These are phyloP conservation scores for Erodium trifolium DNA, from an alignment of 441 rosid species.

Conservation along the genomic window DNA sequence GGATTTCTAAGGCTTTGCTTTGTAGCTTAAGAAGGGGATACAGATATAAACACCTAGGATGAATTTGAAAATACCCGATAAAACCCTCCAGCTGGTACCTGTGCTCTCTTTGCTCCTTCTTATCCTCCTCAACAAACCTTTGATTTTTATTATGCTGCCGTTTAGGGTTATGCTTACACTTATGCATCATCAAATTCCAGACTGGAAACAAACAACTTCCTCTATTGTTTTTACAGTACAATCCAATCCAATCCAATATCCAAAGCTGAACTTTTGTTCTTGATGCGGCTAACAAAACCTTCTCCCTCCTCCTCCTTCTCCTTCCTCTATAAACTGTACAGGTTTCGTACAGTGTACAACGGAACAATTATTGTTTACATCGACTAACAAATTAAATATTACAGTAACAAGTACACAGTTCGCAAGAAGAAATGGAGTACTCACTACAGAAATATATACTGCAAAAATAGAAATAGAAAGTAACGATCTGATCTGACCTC, in stretches of 20 bases:
- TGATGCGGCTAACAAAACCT: slow-evolving; percentile 4
- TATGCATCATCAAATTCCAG: slow-evolving; percentile 50
- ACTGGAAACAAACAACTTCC: slow-evolving; percentile 13
- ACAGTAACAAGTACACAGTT: background rate
- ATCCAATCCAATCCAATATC: slow-evolving; percentile 2
- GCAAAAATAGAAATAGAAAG: slow-evolving; percentile 14
- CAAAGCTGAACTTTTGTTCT: slow-evolving; percentile 6
- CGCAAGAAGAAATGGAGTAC: background rate
- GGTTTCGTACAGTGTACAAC: background rate
- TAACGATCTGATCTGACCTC: slow-evolving; percentile 56
- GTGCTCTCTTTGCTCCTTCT: slow-evolving; percentile 5
- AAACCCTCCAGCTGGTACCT: slow-evolving; percentile 27
- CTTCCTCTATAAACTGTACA: slow-evolving; percentile 1
- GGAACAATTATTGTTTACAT: slow-evolving; percentile 2
- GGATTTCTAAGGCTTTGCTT: slow-evolving; percentile 41
- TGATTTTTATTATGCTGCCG: slow-evolving; percentile 24
- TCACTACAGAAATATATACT: background rate
- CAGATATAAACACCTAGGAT: slow-evolving; percentile 35
- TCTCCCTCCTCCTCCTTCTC: background rate
- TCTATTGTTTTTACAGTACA: background rate
- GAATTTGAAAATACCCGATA: slow-evolving; percentile 41
- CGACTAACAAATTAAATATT: background rate
- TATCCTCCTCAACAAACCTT: slow-evolving; percentile 36
- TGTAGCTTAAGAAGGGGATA: slow-evolving; percentile 34
- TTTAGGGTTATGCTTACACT: background rate